phyloP scores from a whole-genome alignment of 169 alveolate genomes.

The Cryptosporidium felis region DNA sequence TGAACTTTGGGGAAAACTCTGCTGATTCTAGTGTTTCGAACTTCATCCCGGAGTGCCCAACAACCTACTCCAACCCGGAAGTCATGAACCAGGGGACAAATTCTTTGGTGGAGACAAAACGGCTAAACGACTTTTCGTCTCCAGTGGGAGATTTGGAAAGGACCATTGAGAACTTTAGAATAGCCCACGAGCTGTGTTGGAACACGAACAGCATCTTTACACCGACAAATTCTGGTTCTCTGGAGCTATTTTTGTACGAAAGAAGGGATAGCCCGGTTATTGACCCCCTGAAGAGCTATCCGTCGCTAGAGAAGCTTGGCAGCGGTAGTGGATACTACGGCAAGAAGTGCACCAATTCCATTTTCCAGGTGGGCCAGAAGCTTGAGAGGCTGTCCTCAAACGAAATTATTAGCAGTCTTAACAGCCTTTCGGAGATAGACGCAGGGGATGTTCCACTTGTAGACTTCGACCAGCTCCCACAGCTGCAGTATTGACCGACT shows the following conservation, averaged over 20 bases:
- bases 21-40: not conserved
- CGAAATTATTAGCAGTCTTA: not conserved
- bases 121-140: conserved; percentile 18
- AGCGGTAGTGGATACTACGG: not conserved
- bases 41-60: conserved; percentile 56
- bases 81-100: conserved; percentile 15
- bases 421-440: not conserved
- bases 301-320: conserved; percentile 34
- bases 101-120: conserved; percentile 55
- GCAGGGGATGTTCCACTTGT: conserved; percentile 8
- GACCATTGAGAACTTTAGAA: conserved; percentile 45
- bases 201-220: conserved; percentile 7
- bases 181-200: not conserved
- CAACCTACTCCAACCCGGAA: conserved; percentile 50
- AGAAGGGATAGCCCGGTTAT: conserved; percentile 46
- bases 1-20: conserved; percentile 50
- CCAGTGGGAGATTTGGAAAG: conserved; percentile 67
- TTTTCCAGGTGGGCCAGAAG: conserved; percentile 6
- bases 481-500: not conserved
- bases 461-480: conserved; percentile 23
- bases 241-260: conserved; percentile 8
- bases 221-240: conserved; percentile 46
- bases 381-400: conserved; percentile 33
- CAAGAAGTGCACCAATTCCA: not conserved
- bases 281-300: conserved; percentile 4